Conservation (phyloP, 306 rosid species). For the Casuarina equisetifolia region DNA sequence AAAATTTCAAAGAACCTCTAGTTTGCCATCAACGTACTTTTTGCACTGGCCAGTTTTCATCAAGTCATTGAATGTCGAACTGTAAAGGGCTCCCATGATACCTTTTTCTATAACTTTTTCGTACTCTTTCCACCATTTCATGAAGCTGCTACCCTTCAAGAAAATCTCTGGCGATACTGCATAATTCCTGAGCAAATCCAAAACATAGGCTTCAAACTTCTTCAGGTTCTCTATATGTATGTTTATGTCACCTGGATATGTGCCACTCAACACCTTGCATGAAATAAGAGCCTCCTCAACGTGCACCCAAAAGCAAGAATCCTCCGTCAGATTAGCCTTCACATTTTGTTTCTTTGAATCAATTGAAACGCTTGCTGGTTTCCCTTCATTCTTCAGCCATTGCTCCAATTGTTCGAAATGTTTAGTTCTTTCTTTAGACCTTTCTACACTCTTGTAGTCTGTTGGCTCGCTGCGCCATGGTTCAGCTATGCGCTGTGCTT, state of each 20-base stretch:
- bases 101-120: neutral
- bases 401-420: slow-evolving; percentile 46
- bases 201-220: slow-evolving; percentile 49
- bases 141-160: slow-evolving; percentile 47
- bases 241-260: neutral
- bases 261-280: slow-evolving; percentile 18
- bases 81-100: no score
- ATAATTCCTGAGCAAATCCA: slow-evolving; percentile 30
- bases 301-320: slow-evolving; percentile 76
- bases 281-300: slow-evolving; percentile 63
- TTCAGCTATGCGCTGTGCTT: no score
- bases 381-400: slow-evolving; percentile 29
- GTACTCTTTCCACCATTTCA: slow-evolving; percentile 63
- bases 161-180: slow-evolving; percentile 71
- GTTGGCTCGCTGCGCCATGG: neutral
- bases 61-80: no score
- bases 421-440: slow-evolving; percentile 21
- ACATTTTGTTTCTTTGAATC: slow-evolving; percentile 21
- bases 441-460: slow-evolving; percentile 10
- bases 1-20: no score
- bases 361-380: neutral
- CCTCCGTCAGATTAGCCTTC: slow-evolving; percentile 42
- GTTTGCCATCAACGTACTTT: no score
- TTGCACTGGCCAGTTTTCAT: no score
- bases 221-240: slow-evolving; percentile 20